A percentile compares a stretch with the other conserved stretches of the same genome.
phyloP scores from a whole-genome alignment of 1,284 basidiomycete genomes.

The Mycosarcoma maydis region DNA sequence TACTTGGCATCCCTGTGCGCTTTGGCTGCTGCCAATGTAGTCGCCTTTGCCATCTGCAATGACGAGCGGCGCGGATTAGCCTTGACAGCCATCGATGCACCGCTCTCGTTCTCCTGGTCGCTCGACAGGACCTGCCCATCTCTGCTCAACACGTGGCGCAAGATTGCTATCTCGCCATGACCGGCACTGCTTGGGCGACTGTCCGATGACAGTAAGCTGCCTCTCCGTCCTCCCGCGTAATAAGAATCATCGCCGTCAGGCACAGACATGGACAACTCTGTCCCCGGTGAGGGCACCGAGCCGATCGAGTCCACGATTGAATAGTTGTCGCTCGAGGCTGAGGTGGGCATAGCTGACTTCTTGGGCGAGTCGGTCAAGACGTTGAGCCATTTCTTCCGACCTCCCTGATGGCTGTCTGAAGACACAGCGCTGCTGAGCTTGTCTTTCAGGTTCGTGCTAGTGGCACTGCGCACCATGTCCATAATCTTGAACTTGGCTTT shows the following conservation, averaged over 20 bases:
- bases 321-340: conserved; percentile 20
- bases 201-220: conserved; percentile 17
- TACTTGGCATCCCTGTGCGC: conserved; percentile 38
- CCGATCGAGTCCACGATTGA: conserved; percentile 24
- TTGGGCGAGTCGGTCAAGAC: conserved; percentile 22
- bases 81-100: neutral
- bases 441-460: conserved; percentile 35
- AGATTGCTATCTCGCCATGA: conserved; percentile 9
- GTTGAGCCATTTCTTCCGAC: conserved; percentile 40
- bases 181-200: conserved; percentile 9
- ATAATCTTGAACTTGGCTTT: conserved; percentile 55
- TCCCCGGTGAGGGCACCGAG: conserved; percentile 13
- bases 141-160: conserved; percentile 4
- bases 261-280: conserved; percentile 3
- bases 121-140: conserved; percentile 9
- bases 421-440: conserved; percentile 24
- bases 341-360: conserved; percentile 3
- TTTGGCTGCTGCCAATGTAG: conserved; percentile 21
- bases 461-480: conserved; percentile 47
- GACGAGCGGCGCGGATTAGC: conserved; percentile 27
- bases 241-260: conserved; percentile 8
- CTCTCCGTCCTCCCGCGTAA: conserved; percentile 9
- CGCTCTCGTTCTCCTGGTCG: conserved; percentile 13
- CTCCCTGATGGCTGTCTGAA: conserved; percentile 9
- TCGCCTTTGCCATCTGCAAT: conserved; percentile 12